Conservation (phyloP, 257 asterid genomes). For the Gentiana dahurica region DNA sequence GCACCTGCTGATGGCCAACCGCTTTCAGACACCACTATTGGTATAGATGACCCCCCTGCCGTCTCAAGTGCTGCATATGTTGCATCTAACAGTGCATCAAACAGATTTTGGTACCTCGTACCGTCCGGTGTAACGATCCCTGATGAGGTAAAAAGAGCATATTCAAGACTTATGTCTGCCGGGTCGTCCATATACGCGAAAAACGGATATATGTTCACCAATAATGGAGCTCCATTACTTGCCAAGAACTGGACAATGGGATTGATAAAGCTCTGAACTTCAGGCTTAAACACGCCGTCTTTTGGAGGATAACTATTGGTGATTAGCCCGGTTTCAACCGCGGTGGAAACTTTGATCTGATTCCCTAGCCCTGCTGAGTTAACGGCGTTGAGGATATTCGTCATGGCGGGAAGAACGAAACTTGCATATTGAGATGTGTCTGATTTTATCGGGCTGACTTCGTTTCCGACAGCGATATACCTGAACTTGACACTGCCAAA, state of each 20-base stretch:
- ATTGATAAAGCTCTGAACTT: slow-evolving; percentile 6
- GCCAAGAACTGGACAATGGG: slow-evolving; percentile 23
- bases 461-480: slow-evolving; percentile 54
- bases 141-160: slow-evolving; percentile 23
- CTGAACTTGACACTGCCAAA: slow-evolving; percentile 23
- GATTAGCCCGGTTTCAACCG: slow-evolving; percentile 25
- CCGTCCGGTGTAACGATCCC: slow-evolving; percentile 17
- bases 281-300: slow-evolving; percentile 12
- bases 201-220: slow-evolving; percentile 24
- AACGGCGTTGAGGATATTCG: slow-evolving; percentile 21
- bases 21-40: slow-evolving; percentile 33
- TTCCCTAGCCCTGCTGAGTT: slow-evolving; percentile 14
- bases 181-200: slow-evolving; percentile 9
- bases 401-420: slow-evolving; percentile 25
- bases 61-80: slow-evolving; percentile 21
- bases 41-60: slow-evolving; percentile 18
- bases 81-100: slow-evolving; percentile 30
- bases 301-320: slow-evolving; percentile 19
- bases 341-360: slow-evolving; percentile 26
- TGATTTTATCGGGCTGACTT: slow-evolving; percentile 25
- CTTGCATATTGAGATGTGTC: slow-evolving; percentile 17
- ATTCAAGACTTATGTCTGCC: slow-evolving; percentile 7
- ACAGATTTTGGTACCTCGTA: slow-evolving; percentile 17
- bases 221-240: slow-evolving; percentile 11
- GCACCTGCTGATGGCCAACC: slow-evolving; percentile 53